Percentiles rank a stretch among this genome's conserved stretches.
Conservation (phyloP, 2,329 filamentous ascomycete species). For the Fusarium buxicola region DNA sequence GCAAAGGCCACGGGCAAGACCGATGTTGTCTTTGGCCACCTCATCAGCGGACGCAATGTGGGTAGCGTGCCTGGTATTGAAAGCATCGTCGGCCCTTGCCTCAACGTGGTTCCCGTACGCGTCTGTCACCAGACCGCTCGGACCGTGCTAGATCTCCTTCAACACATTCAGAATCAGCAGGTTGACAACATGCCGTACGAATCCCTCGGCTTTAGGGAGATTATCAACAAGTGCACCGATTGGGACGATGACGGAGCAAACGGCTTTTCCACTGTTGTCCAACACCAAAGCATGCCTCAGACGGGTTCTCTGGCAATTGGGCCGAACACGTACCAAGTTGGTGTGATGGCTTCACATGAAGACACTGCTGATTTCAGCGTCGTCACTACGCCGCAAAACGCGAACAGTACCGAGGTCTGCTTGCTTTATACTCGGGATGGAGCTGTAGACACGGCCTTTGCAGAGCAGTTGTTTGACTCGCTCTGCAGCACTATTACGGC, state of each 20-base stretch:
- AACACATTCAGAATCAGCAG: slow-evolving; percentile 56
- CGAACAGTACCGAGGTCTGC: slow-evolving; percentile 30
- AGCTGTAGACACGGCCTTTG: not conserved
- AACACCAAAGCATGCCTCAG: slow-evolving; percentile 43
- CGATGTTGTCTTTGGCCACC: slow-evolving; percentile 40
- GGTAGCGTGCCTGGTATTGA: slow-evolving; percentile 18
- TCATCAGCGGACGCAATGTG: slow-evolving; percentile 32
- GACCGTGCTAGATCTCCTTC: slow-evolving; percentile 53
- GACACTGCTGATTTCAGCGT: slow-evolving; percentile 41
- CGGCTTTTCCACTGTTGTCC: slow-evolving; percentile 40
- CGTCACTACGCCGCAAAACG: slow-evolving; percentile 36
- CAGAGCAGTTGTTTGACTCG: slow-evolving; percentile 21
- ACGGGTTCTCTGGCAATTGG: slow-evolving; percentile 23
- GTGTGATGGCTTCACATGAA: slow-evolving; percentile 30
- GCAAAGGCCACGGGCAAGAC: slow-evolving; percentile 50
- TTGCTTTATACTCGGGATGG: slow-evolving; percentile 30
- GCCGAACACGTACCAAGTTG: slow-evolving; percentile 32
- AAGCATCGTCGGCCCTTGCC: slow-evolving; percentile 28
- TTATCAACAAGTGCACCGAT: slow-evolving; percentile 40
- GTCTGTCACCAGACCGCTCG: slow-evolving; percentile 17
- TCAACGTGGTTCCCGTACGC: slow-evolving; percentile 33
- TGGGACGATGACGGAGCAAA: slow-evolving; percentile 35
- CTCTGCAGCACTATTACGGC: slow-evolving; percentile 22
- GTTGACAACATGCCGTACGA: slow-evolving; percentile 44
- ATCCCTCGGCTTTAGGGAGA: slow-evolving; percentile 41